Evolutionary conservation across 225 moss, liverwort and hornwort genomes (phyloP).

Genomic region (Rhytidiadelphus loreus): DNA sequence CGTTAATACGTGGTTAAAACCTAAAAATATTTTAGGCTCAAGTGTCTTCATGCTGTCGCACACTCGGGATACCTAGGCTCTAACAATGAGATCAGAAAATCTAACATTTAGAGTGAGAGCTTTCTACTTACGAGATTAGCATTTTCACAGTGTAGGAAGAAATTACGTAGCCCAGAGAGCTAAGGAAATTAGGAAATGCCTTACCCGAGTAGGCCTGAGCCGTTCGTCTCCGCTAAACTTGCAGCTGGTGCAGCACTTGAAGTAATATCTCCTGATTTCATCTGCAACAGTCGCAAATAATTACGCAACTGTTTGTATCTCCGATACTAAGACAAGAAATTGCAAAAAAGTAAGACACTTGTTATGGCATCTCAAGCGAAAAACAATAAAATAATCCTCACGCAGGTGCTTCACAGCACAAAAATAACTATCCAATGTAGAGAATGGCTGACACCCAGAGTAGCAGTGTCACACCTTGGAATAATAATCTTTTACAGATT

Average conservation of each 20-base stretch:
- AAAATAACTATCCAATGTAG: neutral
- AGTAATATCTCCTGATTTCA: constrained; percentile 41
- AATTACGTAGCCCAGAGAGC: neutral
- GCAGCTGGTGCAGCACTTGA: constrained; percentile 20
- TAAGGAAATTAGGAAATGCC: neutral
- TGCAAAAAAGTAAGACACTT: neutral
- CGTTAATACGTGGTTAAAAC: too few species aligned
- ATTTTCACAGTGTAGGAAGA: neutral
- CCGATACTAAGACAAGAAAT: neutral
- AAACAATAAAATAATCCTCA: neutral
- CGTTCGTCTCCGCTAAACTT: constrained; percentile 15
- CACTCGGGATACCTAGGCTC: neutral
- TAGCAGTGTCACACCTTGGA: constrained; percentile 36
- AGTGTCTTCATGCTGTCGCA: neutral
- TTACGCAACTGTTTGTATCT: constrained; percentile 20
- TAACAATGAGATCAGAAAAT: neutral
- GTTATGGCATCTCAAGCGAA: neutral
- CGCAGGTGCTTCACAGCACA: neutral
- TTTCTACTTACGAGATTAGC: neutral
- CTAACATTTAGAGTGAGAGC: neutral
- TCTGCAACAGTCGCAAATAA: constrained; percentile 9
- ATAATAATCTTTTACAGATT: constrained; percentile 47
- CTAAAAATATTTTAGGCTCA: too few species aligned
- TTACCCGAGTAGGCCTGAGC: constrained; percentile 72
- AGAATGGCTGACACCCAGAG: neutral